Percentiles rank a stretch among this genome's conserved stretches.
Evolutionary conservation across 2,329 filamentous ascomycete genomes (phyloP).

Genomic region (Lomentospora prolificans): DNA sequence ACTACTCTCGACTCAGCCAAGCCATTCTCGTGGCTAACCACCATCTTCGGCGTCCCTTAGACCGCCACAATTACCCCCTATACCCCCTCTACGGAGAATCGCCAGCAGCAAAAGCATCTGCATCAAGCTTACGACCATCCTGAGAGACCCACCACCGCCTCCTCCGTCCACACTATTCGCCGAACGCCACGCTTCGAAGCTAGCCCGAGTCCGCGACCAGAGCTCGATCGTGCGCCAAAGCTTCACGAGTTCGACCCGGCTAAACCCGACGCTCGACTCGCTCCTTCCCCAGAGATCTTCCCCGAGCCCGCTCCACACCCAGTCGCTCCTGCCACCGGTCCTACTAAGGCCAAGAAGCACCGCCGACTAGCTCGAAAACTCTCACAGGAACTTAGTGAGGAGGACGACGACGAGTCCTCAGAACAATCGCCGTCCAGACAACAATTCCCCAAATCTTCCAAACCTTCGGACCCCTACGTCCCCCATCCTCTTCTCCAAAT

Average conservation of each 20-base stretch:
- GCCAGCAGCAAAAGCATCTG: slow-evolving; percentile 33
- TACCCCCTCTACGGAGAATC: slow-evolving; percentile 26
- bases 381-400: slow-evolving; percentile 40
- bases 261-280: slow-evolving; percentile 30
- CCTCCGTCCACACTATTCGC: slow-evolving; percentile 37
- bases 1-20: not conserved
- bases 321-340: slow-evolving; percentile 11
- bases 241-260: slow-evolving; percentile 1
- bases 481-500: slow-evolving; percentile 50
- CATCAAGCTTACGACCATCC: slow-evolving; percentile 26
- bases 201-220: slow-evolving; percentile 29
- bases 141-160: slow-evolving; percentile 34
- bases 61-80: slow-evolving; percentile 44
- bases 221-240: slow-evolving; percentile 34
- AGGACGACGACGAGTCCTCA: slow-evolving; percentile 27
- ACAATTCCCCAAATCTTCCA: slow-evolving; percentile 19
- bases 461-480: slow-evolving; percentile 23
- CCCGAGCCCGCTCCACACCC: slow-evolving; percentile 7
- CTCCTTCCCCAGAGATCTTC: slow-evolving; percentile 25
- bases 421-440: slow-evolving; percentile 18
- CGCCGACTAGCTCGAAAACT: slow-evolving; percentile 22
- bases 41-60: slow-evolving; percentile 26
- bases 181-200: slow-evolving; percentile 42
- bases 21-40: not conserved
- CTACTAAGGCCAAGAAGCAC: slow-evolving; percentile 21